Percentiles rank a stretch among this genome's conserved stretches.
Evolutionary conservation across 129 eudicot species (phyloP).

Genomic region (Lactuca sativa): DNA sequence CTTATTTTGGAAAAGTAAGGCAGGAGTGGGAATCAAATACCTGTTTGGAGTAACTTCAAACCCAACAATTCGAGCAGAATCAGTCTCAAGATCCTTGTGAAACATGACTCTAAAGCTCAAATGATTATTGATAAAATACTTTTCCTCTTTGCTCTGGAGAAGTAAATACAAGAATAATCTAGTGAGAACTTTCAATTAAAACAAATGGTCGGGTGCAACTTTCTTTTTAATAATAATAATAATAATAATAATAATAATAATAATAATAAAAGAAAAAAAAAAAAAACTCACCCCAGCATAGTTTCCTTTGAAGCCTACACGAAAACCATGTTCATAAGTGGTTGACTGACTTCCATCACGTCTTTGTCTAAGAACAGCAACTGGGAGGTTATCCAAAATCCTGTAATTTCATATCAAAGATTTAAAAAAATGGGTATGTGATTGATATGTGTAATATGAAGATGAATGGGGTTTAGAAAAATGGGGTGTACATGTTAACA

Average conservation of each 20-base stretch:
- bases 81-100: conserved; percentile 81
- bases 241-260: too few species aligned
- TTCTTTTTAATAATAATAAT: not conserved
- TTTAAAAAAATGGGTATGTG: not conserved
- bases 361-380: conserved; percentile 90
- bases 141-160: conserved; percentile 86
- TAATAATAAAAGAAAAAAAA: too few species aligned
- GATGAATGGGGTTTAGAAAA: not conserved
- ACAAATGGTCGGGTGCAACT: not conserved
- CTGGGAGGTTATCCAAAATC: conserved; percentile 93
- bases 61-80: conserved; percentile 91
- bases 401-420: conserved; percentile 38
- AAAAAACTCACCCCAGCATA: conserved; percentile 81
- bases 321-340: conserved; percentile 93
- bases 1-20: not conserved
- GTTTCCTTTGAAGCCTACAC: conserved; percentile 92
- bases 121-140: conserved; percentile 87
- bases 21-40: conserved; percentile 32
- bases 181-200: not conserved
- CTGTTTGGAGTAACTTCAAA: conserved; percentile 97
- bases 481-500: conserved; percentile 67
- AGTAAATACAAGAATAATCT: conserved; percentile 16
- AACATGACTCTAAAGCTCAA: conserved; percentile 94
- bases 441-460: conserved; percentile 1
- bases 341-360: conserved; percentile 77